These are phyloP conservation scores for Fraxinus cuspidata DNA, from an alignment of 257 asterid species.

Conservation along the genomic window DNA sequence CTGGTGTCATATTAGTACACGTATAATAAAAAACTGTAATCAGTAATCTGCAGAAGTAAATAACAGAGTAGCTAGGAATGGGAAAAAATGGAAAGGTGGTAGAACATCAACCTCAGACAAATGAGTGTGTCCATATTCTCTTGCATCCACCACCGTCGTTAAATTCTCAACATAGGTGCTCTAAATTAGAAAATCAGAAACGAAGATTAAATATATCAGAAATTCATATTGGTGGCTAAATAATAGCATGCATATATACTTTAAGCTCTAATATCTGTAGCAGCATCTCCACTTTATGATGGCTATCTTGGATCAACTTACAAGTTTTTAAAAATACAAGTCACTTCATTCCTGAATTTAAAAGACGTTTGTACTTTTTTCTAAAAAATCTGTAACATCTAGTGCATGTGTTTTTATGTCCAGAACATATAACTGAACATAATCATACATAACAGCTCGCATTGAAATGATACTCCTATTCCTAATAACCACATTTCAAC, in stretches of 20 bases:
- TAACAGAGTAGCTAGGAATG: slow-evolving; percentile 1
- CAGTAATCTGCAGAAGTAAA: not conserved
- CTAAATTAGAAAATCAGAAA: slow-evolving; percentile 39
- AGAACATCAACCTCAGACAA: slow-evolving; percentile 69
- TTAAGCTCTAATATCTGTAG: not conserved
- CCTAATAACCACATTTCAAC: not conserved
- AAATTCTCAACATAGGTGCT: slow-evolving; percentile 81
- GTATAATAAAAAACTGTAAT: slow-evolving; percentile 12
- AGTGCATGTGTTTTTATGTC: not conserved
- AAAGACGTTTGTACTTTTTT: not conserved
- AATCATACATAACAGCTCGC: not conserved
- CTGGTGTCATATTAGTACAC: slow-evolving; percentile 40
- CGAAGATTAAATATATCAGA: slow-evolving; percentile 12
- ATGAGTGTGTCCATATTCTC: slow-evolving; percentile 92
- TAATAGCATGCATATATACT: not conserved
- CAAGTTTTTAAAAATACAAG: not conserved
- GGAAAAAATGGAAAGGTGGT: slow-evolving; percentile 7
- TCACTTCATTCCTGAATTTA: not conserved
- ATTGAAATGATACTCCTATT: not conserved
- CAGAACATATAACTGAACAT: not conserved
- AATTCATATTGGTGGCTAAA: not conserved
- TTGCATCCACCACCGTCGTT: slow-evolving; percentile 60
- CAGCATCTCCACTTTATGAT: not conserved
- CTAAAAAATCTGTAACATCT: slow-evolving; percentile 1
- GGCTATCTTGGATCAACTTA: not conserved